Evolutionary conservation across 768 basidiomycete species (phyloP), one percentile per base, ranked within the genome.

Genomic region (Porphyrellus cyaneotinctus): DNA sequence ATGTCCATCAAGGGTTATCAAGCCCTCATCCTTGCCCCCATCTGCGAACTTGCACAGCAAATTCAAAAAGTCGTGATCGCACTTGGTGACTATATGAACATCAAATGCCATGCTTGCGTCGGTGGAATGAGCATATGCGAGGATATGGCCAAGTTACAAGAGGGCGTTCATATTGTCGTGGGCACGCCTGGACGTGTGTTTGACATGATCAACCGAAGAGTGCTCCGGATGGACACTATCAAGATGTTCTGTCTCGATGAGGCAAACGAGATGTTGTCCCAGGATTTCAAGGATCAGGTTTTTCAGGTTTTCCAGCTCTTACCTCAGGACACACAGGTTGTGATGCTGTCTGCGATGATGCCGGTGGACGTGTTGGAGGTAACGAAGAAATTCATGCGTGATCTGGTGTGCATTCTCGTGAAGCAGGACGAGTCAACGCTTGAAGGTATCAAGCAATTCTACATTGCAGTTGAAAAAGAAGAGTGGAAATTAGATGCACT

Each of bases 401-500:
- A 95, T 61, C 92, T 93, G 48, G 84, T 97, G 72, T 79, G 94
- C 49, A 97, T 99, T 69, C 86, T 98, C 60, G 95, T 99, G 75
- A 99, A 99, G 85, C 81, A 89, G 59, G 95, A 98, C 69, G 95
- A 99, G 74, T 73, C 97, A 71, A 98, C 95, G 28, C 86, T 99
- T 49, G 95, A 99, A 73, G 95, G 94, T 87, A 97, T 97, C 81
- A 93, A 94, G 76, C 94, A 97, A 72, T 97, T 95, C 77, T 98
- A 95, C 75, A 95, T 98, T 64, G 95, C 95, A 45, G 95, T 98
- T 55, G 95, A 98, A 75, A 97, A 97, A 79, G 95, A 97, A 75
- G 95, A 97, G 64, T 99, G 95, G 95, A 98, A 98, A 74, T 78
- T 97, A 54, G 95, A 99, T 76, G 98, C 95, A 41, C 85, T 99